Conservation (phyloP, 2,329 filamentous ascomycete species). For the Aureobasidium musti region DNA sequence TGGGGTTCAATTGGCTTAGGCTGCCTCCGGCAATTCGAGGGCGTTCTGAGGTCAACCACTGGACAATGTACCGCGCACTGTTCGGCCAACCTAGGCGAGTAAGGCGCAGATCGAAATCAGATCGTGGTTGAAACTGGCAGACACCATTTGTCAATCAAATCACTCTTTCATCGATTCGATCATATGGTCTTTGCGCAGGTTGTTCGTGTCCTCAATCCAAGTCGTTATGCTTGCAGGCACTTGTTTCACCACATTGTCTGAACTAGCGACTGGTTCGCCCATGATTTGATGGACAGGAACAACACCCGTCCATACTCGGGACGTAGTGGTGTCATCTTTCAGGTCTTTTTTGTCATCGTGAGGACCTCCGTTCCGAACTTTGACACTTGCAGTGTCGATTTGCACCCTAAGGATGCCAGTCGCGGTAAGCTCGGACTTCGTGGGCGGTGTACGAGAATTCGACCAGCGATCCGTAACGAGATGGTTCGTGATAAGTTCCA, state of each 20-base stretch:
- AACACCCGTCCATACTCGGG: slow-evolving; percentile 62
- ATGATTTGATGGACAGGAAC: slow-evolving; percentile 64
- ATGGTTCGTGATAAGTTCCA: slow-evolving; percentile 74
- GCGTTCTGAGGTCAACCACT: background rate
- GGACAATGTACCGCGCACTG: slow-evolving; percentile 6
- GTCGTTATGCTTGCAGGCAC: slow-evolving; percentile 64
- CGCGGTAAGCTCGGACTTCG: slow-evolving; percentile 69
- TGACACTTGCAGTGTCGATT: slow-evolving; percentile 72
- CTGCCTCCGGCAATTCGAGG: background rate
- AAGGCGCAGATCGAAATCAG: background rate
- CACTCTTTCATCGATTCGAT: background rate
- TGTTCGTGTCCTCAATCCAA: slow-evolving; percentile 55
- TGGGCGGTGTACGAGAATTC: slow-evolving; percentile 69
- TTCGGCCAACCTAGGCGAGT: slow-evolving; percentile 10
- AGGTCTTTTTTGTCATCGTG: slow-evolving; percentile 61
- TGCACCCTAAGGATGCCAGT: slow-evolving; percentile 71
- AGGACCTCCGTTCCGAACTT: slow-evolving; percentile 67
- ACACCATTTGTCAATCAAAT: background rate
- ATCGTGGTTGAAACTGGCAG: slow-evolving; percentile 4
- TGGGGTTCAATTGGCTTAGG: slow-evolving; percentile 30
- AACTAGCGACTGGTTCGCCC: slow-evolving; percentile 63
- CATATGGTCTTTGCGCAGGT: slow-evolving; percentile 28
- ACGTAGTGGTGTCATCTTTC: slow-evolving; percentile 52
- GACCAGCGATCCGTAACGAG: slow-evolving; percentile 70
- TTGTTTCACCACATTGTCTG: slow-evolving; percentile 59